Base-by-base conservation (phyloP, 257 asterid genomes). In the Salvia hispanica region DNA sequence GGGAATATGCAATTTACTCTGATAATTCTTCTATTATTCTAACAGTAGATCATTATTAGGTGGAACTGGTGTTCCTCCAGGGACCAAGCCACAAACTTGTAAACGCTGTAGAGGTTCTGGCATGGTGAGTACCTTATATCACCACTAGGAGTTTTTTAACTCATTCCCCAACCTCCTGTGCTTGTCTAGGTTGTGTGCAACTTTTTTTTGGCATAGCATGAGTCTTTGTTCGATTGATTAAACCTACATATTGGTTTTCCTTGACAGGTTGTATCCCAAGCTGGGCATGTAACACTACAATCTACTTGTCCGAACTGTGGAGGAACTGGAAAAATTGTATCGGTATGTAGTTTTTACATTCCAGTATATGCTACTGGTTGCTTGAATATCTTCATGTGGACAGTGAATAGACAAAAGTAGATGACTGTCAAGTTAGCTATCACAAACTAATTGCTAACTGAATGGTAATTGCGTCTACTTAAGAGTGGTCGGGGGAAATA, bases 61-160 rank as follows among this genome's bases (percentile, higher is more conserved):
- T 81, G 97, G 99, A 79, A 77, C 85, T 61, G 99, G 99, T 12
- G 97, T 93, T 70, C 99, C 99, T 77, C 96, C 99, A 4, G 97
- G 99, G 63, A 90, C 97, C 63, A 82, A 82, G 79, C 99, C 97
- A 15, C 92, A 88, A 84, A 90, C 99, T 34, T 93, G 99, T 74
- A 90, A 69, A 77, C 91, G 86, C 14, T 93, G 99, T 72, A 85
- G 76, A 80, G 99, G 99, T 66, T 81, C 99, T 42, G 99, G 99
- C 72, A 72, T 74, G 89, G 97, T 88, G 75, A 79, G 86, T 74
- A 63, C 64, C 72, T 76, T 47, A 60, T 52, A 66, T 63, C 62
- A 52, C 33, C 33, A 9, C 9, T 48, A 47, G 18, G 52, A 43
- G 52, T 37, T 58, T 25, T 25, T n/a, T 43, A 11, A 43, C 15